Conservation (phyloP, 1,139 yeast species). For the Saccharomycopsis hybrid region DNA sequence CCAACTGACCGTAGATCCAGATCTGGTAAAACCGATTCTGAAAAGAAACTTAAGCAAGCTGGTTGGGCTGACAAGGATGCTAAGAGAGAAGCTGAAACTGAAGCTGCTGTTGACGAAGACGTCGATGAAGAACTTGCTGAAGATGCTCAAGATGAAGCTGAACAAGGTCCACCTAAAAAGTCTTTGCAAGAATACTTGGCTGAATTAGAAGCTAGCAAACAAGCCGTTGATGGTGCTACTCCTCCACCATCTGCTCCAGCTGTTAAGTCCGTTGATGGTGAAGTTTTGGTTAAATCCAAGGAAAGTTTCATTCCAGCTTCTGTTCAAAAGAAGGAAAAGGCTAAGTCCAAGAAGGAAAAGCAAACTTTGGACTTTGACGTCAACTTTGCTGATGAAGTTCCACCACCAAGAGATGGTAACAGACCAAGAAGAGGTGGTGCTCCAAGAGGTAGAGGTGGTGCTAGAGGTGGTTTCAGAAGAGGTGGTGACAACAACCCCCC, state of each 20-base stretch:
- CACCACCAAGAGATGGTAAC: conserved; percentile 13
- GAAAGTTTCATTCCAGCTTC: conserved; percentile 53
- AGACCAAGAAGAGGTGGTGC: conserved; percentile 26
- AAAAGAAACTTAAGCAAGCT: conserved; percentile 70
- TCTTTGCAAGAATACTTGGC: conserved; percentile 61
- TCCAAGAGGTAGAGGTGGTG: conserved; percentile 25
- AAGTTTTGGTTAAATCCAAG: conserved; percentile 46
- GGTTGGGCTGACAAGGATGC: conserved; percentile 78
- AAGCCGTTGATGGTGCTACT: conserved; percentile 20
- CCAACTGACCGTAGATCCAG: conserved; percentile 74
- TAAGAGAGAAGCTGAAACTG: conserved; percentile 40
- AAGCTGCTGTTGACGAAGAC: conserved; percentile 40
- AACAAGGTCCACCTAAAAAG: conserved; percentile 39
- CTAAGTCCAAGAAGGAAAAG: conserved; percentile 65
- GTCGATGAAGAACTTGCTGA: conserved; percentile 39
- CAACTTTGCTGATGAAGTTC: conserved; percentile 47
- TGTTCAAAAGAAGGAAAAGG: conserved; percentile 51
- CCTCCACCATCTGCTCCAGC: conserved; percentile 38
- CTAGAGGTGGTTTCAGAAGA: conserved; percentile 29
- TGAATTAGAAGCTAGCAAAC: conserved; percentile 36
- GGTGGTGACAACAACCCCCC: conserved; percentile 26
- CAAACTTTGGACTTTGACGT: conserved; percentile 61
- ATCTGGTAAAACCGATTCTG: conserved; percentile 76
- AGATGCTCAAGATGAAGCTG: conserved; percentile 37
- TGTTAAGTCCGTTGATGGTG: conserved; percentile 41